Base-by-base conservation (phyloP, 1,139 yeast genomes). In the Hansenula sp. region DNA sequence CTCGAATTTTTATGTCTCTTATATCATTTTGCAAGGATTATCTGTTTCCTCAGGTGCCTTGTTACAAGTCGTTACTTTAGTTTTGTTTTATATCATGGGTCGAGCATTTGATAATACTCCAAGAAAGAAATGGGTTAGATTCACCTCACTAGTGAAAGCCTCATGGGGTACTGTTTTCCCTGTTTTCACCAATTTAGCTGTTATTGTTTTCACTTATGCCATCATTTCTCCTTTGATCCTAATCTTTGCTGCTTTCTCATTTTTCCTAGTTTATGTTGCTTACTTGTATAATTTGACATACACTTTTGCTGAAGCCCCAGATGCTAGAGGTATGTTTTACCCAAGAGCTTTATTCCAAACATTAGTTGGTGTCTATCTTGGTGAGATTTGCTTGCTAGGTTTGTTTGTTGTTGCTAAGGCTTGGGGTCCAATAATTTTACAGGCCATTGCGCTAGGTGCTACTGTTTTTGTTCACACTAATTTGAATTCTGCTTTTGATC, bases 121-220 rank as follows among this genome's bases (percentile, higher is more conserved):
- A 39, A 75, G 98, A 59, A 89, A 89, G 75, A 86, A 85, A 68
- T 90, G 87, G 86, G 71, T 61, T 39, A 77, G 98, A 58, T 84
- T 77, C 65, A 73, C 77, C 51, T 72, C 72, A 3, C 68, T 93
- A 52, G 79, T 83, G 11, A 60, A 78, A 2, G 74, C 84, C 57
- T 72, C 79, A 17, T 93, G 96, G 95, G 99, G 99, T 49, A 86
- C 96, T 1, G 71, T 81, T 2, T 91, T 86, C 75, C 97, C 97
- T 6, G 71, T 81, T 9, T 89, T 84, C 67, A 83, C 96, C 40
- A 81, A 84, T 62, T 77, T 91, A 71, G 86, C 87, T 2, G 87
- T 89, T 48, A 88, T 93, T 51, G 70, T 84, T 38, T 70, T 91
- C 50, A 80, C 91, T 8, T 93, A 88, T 65, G 70, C 96, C 3